A percentile compares a stretch with the other conserved stretches of the same genome.
phyloP scores from a whole-genome alignment of 768 basidiomycete species.

The Saitozyma sp. region DNA sequence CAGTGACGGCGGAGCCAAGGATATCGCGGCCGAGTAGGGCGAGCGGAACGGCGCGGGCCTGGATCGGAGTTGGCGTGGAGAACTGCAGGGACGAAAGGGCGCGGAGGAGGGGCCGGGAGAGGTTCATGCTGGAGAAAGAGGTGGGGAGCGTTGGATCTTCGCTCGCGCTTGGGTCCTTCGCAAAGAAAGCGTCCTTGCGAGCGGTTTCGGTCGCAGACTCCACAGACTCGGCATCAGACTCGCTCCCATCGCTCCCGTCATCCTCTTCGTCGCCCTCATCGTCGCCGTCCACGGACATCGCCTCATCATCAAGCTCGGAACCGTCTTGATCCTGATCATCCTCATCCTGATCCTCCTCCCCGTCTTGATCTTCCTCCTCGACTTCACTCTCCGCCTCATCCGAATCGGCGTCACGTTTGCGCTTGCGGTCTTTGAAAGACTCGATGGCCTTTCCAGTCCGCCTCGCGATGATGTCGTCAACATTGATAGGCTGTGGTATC shows the following conservation, averaged over 20 bases:
- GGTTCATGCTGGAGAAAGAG: slow-evolving; percentile 89
- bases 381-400: slow-evolving; percentile 22
- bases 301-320: slow-evolving; percentile 18
- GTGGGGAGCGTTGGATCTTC: slow-evolving; percentile 60
- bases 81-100: slow-evolving; percentile 69
- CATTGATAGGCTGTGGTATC: slow-evolving; percentile 64
- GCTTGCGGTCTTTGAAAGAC: slow-evolving; percentile 57
- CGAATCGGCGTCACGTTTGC: slow-evolving; percentile 58
- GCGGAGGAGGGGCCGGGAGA: slow-evolving; percentile 90
- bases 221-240: slow-evolving; percentile 39
- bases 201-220: slow-evolving; percentile 64
- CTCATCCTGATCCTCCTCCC: slow-evolving; percentile 30
- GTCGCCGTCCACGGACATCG: slow-evolving; percentile 39
- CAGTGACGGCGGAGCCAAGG: slow-evolving; percentile 92
- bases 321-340: slow-evolving; percentile 28
- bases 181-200: slow-evolving; percentile 84
- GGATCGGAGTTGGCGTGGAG: slow-evolving; percentile 91
- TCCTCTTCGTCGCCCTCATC: slow-evolving; percentile 46
- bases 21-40: slow-evolving; percentile 93
- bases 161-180: slow-evolving; percentile 59
- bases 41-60: slow-evolving; percentile 88
- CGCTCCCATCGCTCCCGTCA: slow-evolving; percentile 48
- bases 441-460: slow-evolving; percentile 56
- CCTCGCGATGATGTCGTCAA: slow-evolving; percentile 88
- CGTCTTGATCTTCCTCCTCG: slow-evolving; percentile 49